A percentile compares a stretch with the other conserved stretches of the same genome.
These are phyloP conservation scores for Priceomyces castillae DNA, from an alignment of 805 yeast species.

Conservation along the genomic window DNA sequence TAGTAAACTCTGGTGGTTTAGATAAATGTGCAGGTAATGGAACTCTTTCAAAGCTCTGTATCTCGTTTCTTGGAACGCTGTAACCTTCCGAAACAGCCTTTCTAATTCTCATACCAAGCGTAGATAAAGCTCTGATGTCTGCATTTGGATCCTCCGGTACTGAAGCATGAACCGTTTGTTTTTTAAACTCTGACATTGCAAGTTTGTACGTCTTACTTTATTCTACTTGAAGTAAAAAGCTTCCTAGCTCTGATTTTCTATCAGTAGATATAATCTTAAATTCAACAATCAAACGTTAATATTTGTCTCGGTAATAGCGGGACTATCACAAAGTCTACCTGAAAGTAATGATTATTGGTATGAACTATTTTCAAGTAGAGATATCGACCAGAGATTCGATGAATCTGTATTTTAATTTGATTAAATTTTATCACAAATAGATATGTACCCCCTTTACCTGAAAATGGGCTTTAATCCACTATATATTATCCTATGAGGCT, in stretches of 20 bases:
- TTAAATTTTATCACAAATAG: too few species aligned
- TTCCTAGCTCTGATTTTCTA: background rate
- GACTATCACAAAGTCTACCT: too few species aligned
- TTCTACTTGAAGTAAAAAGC: background rate
- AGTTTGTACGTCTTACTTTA: background rate
- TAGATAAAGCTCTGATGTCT: slow-evolving; percentile 42
- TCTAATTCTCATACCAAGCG: slow-evolving; percentile 70
- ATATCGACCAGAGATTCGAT: too few species aligned
- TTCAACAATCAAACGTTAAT: too few species aligned
- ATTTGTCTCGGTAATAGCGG: too few species aligned
- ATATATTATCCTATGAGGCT: too few species aligned
- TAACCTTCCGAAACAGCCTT: slow-evolving; percentile 66
- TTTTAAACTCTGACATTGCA: slow-evolving; percentile 19
- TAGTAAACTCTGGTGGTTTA: slow-evolving; percentile 45
- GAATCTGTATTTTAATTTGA: too few species aligned
- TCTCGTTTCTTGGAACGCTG: slow-evolving; percentile 13
- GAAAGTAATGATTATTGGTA: too few species aligned
- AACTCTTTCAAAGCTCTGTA: slow-evolving; percentile 23
- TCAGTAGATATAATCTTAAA: too few species aligned
- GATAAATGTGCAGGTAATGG: slow-evolving; percentile 41
- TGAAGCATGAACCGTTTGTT: slow-evolving; percentile 33
- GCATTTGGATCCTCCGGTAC: slow-evolving; percentile 24
- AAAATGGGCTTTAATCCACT: too few species aligned
- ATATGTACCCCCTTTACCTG: too few species aligned
- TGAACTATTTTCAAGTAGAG: too few species aligned